These are phyloP conservation scores for Piper betle DNA, from an alignment of 164 flowering plant species.

Conservation along the genomic window DNA sequence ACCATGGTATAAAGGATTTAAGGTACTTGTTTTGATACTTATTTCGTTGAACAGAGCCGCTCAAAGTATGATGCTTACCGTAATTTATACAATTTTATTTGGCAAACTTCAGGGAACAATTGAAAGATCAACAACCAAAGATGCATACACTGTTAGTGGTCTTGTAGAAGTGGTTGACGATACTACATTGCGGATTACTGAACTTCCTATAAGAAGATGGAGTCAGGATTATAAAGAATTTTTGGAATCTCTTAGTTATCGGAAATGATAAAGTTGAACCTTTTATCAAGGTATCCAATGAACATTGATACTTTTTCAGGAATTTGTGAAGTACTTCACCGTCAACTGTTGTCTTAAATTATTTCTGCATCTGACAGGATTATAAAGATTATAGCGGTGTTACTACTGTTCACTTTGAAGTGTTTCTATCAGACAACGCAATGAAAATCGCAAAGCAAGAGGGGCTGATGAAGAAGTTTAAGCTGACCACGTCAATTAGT, in stretches of 20 bases:
- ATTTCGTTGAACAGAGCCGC: background rate
- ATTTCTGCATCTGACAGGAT: constrained; percentile 32
- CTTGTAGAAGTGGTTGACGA: constrained; percentile 56
- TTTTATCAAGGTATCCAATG: constrained; percentile 48
- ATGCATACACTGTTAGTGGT: constrained; percentile 61
- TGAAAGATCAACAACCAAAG: constrained; percentile 58
- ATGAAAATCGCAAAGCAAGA: constrained; percentile 51
- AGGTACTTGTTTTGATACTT: background rate
- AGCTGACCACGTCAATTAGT: constrained; percentile 59
- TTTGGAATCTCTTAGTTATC: constrained; percentile 35
- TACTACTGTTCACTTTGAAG: constrained; percentile 43
- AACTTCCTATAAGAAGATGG: constrained; percentile 83
- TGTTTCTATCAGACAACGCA: constrained; percentile 44
- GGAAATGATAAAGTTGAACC: constrained; percentile 56
- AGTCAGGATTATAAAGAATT: constrained; percentile 80
- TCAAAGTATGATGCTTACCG: no score
- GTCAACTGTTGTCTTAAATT: background rate
- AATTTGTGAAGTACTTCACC: no score
- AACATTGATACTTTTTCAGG: background rate
- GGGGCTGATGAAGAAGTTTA: constrained; percentile 75
- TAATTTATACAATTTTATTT: no score
- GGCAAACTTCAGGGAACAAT: constrained; percentile 33
- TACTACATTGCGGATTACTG: constrained; percentile 58
- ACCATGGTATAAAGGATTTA: constrained; percentile 93
- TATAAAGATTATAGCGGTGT: constrained; percentile 45